Base-by-base conservation (phyloP, 2,329 filamentous ascomycete species). In the Epichloe sp. region DNA sequence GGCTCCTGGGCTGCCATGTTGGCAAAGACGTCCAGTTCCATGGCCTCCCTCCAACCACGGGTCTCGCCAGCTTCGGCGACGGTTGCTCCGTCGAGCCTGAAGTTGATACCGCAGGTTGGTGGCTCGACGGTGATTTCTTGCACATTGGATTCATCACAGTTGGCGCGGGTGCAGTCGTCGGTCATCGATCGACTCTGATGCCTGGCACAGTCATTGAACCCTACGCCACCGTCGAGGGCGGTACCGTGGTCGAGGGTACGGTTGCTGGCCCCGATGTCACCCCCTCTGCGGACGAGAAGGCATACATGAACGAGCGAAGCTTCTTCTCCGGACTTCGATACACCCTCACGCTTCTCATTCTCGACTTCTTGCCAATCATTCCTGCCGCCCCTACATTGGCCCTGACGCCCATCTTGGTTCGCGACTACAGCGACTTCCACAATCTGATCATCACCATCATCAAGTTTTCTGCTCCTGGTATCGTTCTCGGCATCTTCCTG, bases 51-150 rank as follows among this genome's bases (percentile, higher is more conserved):
- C 57, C 57, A 0, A 31, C 45, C 6, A 59, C 57, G 0, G 57
- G 57, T 1, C 54, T 58, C 5, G 57, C 54, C 7, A 54, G 44
- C 48, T 58, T 59, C 43, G 57, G 57, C 14, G 50, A 53, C 8
- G 53, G 52, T 11, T 56, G 56, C 14, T 54, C 55, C 4, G 35
- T 59, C 1, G 57, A 59, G 47, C 55, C 57, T 7, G 57, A 59
- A 23, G 56, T 51, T n/a, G 57, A 59, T 37, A 42, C 52, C 14
- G 50, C 52, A 4, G 57, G 57, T 5, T 59, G 55, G 56, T 59
- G 57, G 57, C 52, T 59, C 44, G 57, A 59, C 17, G 57, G 57
- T n/a, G 56, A 58, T 31, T 37, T 44, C n/a, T 44, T 59, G 35
- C 57, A 57, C 34, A 52, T 59, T 14, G 57, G 57, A 3, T 40